Base-by-base conservation (phyloP, 108 stramenopile species). In the Conticribra weissflogii region DNA sequence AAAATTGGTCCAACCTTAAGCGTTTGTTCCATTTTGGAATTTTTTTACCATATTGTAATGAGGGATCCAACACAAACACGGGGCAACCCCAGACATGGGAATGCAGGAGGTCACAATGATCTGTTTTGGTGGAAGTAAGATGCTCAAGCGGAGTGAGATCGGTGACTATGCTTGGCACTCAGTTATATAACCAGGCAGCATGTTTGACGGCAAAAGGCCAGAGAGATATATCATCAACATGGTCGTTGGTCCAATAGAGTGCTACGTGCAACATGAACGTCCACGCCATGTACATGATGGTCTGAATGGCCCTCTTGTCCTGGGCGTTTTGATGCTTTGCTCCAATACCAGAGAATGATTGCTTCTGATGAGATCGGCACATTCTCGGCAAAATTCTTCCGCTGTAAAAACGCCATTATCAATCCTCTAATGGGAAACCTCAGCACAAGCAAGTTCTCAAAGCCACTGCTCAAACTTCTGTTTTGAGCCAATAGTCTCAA, bases 221-320 rank as follows among this genome's bases (percentile, higher is more conserved):
- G 2, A 63, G 29, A 24, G 31, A 53, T 3, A 57, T n/a, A 41
- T 63, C 51, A 63, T 58, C 51, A 17, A 32, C 45, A 19, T 24
- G 21, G 31, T 29, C 27, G n/a, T 27, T 29, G 1, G 30, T 12
- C 81, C 85, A 85, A 66, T 80, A 78, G 50, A 85, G 30, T 3
- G 54, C 49, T 8, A 61, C 61, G 52, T 83, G 85, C 1, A 86
- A 19, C 69, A 86, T 56, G 45, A 78, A 63, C n/a, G n/a, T n/a
- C n/a, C n/a, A n/a, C n/a, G n/a, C n/a, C n/a, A n/a, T n/a, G n/a
- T n/a, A n/a, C n/a, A n/a, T n/a, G n/a, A n/a, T n/a, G n/a, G n/a
- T n/a, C n/a, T n/a, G n/a, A n/a, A n/a, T n/a, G n/a, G n/a, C 0
- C 75, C n/a, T n/a, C n/a, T n/a, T n/a, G n/a, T n/a, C n/a, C n/a